Base-by-base conservation (phyloP, 139 green algal genomes). In the Picochlorum sp. region DNA sequence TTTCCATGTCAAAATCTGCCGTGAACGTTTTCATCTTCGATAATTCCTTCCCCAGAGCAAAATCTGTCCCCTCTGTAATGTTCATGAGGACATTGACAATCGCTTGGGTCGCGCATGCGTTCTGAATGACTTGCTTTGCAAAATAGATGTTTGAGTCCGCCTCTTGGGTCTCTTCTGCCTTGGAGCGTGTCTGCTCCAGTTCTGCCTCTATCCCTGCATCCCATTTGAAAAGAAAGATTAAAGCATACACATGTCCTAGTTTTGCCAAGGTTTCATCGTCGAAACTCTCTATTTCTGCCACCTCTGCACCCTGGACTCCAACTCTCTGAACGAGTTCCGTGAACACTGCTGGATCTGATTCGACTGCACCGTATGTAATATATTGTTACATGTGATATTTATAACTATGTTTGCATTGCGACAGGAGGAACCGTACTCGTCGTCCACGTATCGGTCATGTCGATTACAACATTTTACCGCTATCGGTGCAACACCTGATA, bases 181-280 rank as follows among this genome's bases (percentile, higher is more conserved):
- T 41, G 34, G 34, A 41, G 34, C 34, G 34, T 41, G 8, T 41
- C 8, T 11, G 34, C 34, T 41, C 34, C 34, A 41, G 8, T 41
- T 41, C 34, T 41, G 34, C 34, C 34, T 41, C 34, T 11, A 41
- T 14, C 34, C 34, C 34, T 11, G 34, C 34, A 41, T 41, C 34
- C 83, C 83, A 98, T 73, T 98, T 98, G 83, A 99, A 99, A 31
- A 99, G 79, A 66, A 99, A 99, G 4, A 99, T 90, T 3, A 99
- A 75, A 1, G 94, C 94, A 68, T 96, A 95, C 5, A 99, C 81
- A 1, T 61, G 87, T 79, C 63, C 72, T 16, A 95, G 56, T 2
- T 70, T 30, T 11, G 70, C 20, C 26, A 95, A 69, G 1, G 67
- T 65, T 11, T 88, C 76, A 6, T 75, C 56, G 41, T 97, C 92